phyloP scores from a whole-genome alignment of 768 basidiomycete genomes.

The Pluteus cervinus region DNA sequence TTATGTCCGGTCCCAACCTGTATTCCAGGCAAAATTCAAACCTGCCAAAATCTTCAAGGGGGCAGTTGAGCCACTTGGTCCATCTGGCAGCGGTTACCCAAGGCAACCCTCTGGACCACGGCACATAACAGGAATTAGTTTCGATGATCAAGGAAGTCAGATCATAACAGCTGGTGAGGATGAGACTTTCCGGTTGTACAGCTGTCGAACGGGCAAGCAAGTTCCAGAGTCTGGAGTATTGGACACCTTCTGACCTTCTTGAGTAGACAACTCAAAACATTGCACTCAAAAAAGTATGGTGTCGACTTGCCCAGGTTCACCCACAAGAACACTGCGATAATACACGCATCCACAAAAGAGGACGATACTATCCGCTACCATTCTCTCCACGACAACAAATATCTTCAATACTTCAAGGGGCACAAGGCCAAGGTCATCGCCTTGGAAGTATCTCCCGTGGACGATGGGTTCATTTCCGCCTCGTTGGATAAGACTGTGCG shows the following conservation, averaged over 20 bases:
- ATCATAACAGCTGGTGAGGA: conserved; percentile 88
- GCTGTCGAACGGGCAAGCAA: conserved; percentile 89
- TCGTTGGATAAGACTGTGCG: conserved; percentile 93
- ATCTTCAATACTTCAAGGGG: conserved; percentile 91
- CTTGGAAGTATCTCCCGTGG: conserved; percentile 84
- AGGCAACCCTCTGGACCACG: conserved; percentile 47
- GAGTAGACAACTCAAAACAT: conserved; percentile 62
- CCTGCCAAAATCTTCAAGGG: conserved; percentile 85
- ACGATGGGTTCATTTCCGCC: conserved; percentile 94
- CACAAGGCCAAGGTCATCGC: conserved; percentile 89
- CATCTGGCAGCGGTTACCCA: conserved; percentile 34
- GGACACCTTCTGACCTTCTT: conserved; percentile 14
- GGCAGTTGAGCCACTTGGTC: conserved; percentile 59
- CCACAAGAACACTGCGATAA: conserved; percentile 77
- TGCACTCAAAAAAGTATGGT: conserved; percentile 95
- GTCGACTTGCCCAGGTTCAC: conserved; percentile 93
- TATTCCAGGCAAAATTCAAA: conserved; percentile 63
- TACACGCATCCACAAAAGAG: conserved; percentile 92
- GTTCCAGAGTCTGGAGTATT: conserved; percentile 32
- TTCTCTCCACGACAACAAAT: conserved; percentile 94
- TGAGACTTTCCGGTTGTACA: conserved; percentile 87
- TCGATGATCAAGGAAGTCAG: conserved; percentile 87
- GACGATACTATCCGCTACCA: conserved; percentile 95
- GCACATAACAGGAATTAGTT: conserved; percentile 84
- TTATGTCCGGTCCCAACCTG: conserved; percentile 1